Evolutionary conservation across 2,329 filamentous ascomycete genomes (phyloP), one percentile per base, ranked within the genome.

Genomic region (Trichoderma brevicompactum): DNA sequence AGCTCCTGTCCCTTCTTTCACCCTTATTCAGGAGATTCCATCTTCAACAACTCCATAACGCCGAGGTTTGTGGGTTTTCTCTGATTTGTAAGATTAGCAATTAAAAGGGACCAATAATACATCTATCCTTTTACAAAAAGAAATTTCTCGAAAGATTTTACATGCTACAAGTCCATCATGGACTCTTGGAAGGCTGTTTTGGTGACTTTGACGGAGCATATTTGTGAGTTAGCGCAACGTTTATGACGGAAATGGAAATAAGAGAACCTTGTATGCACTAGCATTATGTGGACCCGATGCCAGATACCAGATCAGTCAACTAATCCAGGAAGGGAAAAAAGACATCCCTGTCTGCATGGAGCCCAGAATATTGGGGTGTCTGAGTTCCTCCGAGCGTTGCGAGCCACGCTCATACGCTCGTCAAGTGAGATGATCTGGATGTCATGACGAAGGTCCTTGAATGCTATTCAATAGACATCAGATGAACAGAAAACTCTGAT

Each of bases 271-370:
- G 58, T n/a, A 1, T 52, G 46, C 58, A 34, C 46, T 61, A 61
- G 58, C 2, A 17, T 32, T 34, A 5, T 46, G 46, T 28, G 58
- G 58, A 50, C 7, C 46, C 10, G 36, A 15, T 19, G 58, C 58
- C 43, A 6, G 5, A 61, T n/a, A 28, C 28, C 36, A 52, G 58
- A 61, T 43, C 46, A 12, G 19, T 23, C 7, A 19, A 40, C 46
- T 52, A 61, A 52, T 52, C 58, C 46, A 43, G 2, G 38, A 61
- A 52, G 4, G 23, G 58, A 43, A 61, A 61, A 61, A 41, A 10
- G 58, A 61, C 38, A 52, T 61, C 58, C 58, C 15, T 61, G 58
- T 41, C 58, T 61, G 58, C 58, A 52, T 61, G 40, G 43, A 17
- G 36, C 58, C 36, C 15, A 1, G 38, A 34, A 43, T 49, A 17